Evolutionary conservation across 805 yeast genomes (phyloP), one percentile per base, ranked within the genome.

Genomic region (Teunomyces cretensis): DNA sequence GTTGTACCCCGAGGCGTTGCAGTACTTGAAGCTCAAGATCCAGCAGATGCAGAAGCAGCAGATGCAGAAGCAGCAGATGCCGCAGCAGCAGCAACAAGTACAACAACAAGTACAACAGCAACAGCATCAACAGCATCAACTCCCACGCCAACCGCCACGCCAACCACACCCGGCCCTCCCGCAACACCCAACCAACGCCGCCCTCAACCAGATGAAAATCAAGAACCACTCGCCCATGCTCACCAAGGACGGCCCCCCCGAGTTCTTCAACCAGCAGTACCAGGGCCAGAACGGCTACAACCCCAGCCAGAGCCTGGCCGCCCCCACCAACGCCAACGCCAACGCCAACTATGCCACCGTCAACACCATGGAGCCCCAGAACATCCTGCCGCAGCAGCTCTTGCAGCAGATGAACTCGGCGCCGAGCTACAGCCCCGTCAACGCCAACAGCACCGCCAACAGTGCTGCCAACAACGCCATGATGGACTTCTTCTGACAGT

Each of bases 1-100:
- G 42, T 55, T 80, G 30, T 80, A 79, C 49, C 83, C 82, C 0
- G 83, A 79, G 47, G 80, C 81, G 1, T 57, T 73, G n/a, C 75
- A 68, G 44, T 66, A 61, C 39, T 56, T 72, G 43, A 73, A 66
- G 48, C 52, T 59, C 59, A 75, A 62, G 63, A 58, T 70, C 39
- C 67, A 65, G 36, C 72, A 68, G 46, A 61, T 70, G 67, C 61
- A 60, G 43, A 63, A 64, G 35, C 62, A 54, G 41, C 65, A 65
- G 41, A 60, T 53, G 43, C 54, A 48, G 15, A 54, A 55, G 33
- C 45, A 37, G 17, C 50, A 35, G 30, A 22, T 36, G 19, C 39
- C 44, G 19, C 58, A 42, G 30, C 47, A 28, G 15, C 39, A 39
- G 28, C n/a, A 46, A 9, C 47, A 39, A 39, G 45, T 26, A 12